Base-by-base conservation (phyloP, 345 rosid genomes). In the Eucalyptus pauciflora region DNA sequence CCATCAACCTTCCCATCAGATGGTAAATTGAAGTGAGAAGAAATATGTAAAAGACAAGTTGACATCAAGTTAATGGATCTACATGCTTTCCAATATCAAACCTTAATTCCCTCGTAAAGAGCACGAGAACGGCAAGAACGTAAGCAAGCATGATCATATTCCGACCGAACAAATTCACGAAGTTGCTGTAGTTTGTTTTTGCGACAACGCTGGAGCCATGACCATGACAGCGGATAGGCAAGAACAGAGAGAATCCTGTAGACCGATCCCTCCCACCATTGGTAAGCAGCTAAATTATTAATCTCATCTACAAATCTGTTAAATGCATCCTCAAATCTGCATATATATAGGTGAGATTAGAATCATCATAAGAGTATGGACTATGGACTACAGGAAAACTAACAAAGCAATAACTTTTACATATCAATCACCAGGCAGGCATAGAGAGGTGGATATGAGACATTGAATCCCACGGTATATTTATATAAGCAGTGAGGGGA, bases 41-140 rank as follows among this genome's bases (percentile, higher is more conserved):
- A 76, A 37, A 86, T n/a, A 50, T 86, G 17, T n/a, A 29, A 10
- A 50, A 86, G 13, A 50, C 87, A 88, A 56, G 29, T 24, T 14
- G 80, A 89, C 11, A 13, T 45, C 86, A 50, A 86, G 37, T 46
- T 43, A 56, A 76, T 41, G 45, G 49, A 80, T 58, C 45, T 49
- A 86, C 46, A n/a, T 54, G 33, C 24, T 56, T 33, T n/a, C 54
- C 69, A 37, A 88, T 76, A 45, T 88, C 69, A 87, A 89, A 97
- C 99, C 99, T 97, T 97, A 56, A 97, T 94, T 87, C 99, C 99
- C 86, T 97, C 99, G 71, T 97, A 97, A 31, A 97, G 95, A 86
- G 99, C 99, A 86, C 98, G 97, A 80, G 99, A 97, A 62, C 99
- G 98, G 91, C 99, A 97, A 85, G 99, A 97, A 56, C 99, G 98